Percentiles rank a stretch among this genome's conserved stretches.
Conservation (phyloP, 139 green algal species). For the Chlorokybus atmophyticus region DNA sequence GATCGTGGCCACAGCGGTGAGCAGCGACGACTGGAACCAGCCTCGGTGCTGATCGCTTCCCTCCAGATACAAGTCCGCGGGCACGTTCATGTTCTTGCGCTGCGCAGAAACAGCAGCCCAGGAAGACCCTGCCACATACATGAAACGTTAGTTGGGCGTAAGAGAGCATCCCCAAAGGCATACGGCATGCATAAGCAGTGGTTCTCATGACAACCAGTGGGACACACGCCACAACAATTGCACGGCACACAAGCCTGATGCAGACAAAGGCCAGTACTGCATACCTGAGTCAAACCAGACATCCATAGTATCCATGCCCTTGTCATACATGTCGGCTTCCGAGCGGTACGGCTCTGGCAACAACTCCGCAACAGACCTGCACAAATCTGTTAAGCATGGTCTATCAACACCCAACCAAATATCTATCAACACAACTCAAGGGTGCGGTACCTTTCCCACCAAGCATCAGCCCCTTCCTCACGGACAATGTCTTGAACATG, state of each 20-base stretch:
- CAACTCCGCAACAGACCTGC: slow-evolving; percentile 59
- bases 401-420: background rate
- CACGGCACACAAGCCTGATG: too few relatives aligned
- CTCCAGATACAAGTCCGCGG: slow-evolving; percentile 95
- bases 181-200: too few relatives aligned
- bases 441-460: too few relatives aligned
- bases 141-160: background rate
- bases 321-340: slow-evolving; percentile 41
- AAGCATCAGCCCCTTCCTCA: too few relatives aligned
- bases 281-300: slow-evolving; percentile 96
- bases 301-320: slow-evolving; percentile 97
- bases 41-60: slow-evolving; percentile 92
- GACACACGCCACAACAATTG: too few relatives aligned
- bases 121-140: slow-evolving; percentile 21
- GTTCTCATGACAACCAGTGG: too few relatives aligned
- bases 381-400: slow-evolving; percentile 8
- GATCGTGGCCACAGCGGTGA: slow-evolving; percentile 79
- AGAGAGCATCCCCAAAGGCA: too few relatives aligned
- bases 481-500: slow-evolving; percentile 57
- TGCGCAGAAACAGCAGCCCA: slow-evolving; percentile 55
- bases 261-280: too few relatives aligned
- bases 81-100: slow-evolving; percentile 37
- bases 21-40: slow-evolving; percentile 94
- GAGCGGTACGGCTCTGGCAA: slow-evolving; percentile 49
- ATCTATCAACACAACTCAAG: too few relatives aligned